Base-by-base conservation (phyloP, 2,329 filamentous ascomycete genomes). In the Pyricularia pennisetigena region DNA sequence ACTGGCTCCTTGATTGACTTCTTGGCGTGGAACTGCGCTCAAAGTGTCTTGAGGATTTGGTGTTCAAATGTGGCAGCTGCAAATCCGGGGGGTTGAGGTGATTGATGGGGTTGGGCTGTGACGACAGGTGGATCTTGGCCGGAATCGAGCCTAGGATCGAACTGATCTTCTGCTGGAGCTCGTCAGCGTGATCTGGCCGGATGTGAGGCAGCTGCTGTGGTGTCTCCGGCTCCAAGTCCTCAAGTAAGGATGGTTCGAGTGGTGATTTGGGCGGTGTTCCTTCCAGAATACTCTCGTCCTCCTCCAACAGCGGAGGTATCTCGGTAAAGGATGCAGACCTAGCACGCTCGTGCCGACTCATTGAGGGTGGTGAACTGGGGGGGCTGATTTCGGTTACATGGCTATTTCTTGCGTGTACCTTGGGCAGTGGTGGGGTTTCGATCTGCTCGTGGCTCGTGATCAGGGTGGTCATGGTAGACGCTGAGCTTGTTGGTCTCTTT, bases 131-230 rank as follows among this genome's bases (percentile, higher is more conserved):
- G 73, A 98, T 96, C 70, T 89, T 88, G 35, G 90, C 89, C 1
- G 93, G 92, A 70, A 96, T 91, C 24, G 85, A 90, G 69, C 88
- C 87, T 57, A 96, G 84, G 68, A 96, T 91, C 67, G 90, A 87
- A 74, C 87, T 90, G 65, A 97, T 94, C 75, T 94, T 92, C 70
- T 89, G 87, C 71, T 93, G 91, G 16, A 97, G 82, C 68, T 92
- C 86, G 71, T 92, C 88, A 71, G 90, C 87, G 0, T 83, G 79
- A 67, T 68, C 78, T 79, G 4, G 77, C 72, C 65, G 76, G 78
- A 71, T 74, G 73, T 74, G 0, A 79, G 78, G 68, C 74, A 79
- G 3, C n/a, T 61, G 32, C 59, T 9, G 62, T 68, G 49, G 59
- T 59, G 69, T n/a, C 14, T 41, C 12, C 49, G 69, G 23, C 29